A percentile compares a stretch with the other conserved stretches of the same genome.
These are phyloP conservation scores for Geotrichum citri-aurantii DNA, from an alignment of 1,139 yeast species.

Conservation along the genomic window DNA sequence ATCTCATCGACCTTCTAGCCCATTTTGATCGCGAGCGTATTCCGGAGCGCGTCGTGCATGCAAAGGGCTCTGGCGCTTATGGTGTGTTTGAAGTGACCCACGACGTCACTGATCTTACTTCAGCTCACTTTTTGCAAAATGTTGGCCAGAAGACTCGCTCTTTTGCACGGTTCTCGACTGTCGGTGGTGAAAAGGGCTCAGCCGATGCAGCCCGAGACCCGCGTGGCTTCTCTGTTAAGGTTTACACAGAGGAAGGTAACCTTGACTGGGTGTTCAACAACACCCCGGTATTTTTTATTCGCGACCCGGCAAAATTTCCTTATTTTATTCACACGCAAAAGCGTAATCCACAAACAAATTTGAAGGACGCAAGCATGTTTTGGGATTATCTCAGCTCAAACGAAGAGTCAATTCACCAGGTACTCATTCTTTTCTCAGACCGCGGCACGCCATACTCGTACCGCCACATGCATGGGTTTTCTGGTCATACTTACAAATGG, in stretches of 20 bases:
- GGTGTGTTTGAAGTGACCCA: constrained; percentile 79
- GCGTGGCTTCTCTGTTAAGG: constrained; percentile 77
- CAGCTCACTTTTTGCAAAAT: constrained; percentile 62
- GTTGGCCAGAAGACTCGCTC: constrained; percentile 72
- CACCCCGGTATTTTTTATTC: constrained; percentile 80
- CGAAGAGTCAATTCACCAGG: constrained; percentile 59
- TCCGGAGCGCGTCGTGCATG: constrained; percentile 87
- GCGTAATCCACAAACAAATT: constrained; percentile 77
- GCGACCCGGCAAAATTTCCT: constrained; percentile 86
- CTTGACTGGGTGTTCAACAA: constrained; percentile 85
- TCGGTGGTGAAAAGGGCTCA: constrained; percentile 81
- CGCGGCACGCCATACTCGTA: constrained; percentile 66
- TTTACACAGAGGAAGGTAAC: constrained; percentile 84
- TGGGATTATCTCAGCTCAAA: constrained; percentile 68
- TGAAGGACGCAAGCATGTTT: constrained; percentile 63
- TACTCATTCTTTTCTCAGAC: constrained; percentile 59
- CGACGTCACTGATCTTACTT: constrained; percentile 67
- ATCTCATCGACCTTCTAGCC: constrained; percentile 68
- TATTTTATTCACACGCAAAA: constrained; percentile 83
- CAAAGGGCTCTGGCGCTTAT: constrained; percentile 84
- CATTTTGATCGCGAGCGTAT: constrained; percentile 84
- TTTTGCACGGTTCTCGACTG: constrained; percentile 78
- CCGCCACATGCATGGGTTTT: constrained; percentile 67
- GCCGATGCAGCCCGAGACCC: constrained; percentile 88
- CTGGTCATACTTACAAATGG: constrained; percentile 74